These are phyloP conservation scores for Xylaria sp. DNA, from an alignment of 2,329 filamentous ascomycete genomes.

Conservation along the genomic window DNA sequence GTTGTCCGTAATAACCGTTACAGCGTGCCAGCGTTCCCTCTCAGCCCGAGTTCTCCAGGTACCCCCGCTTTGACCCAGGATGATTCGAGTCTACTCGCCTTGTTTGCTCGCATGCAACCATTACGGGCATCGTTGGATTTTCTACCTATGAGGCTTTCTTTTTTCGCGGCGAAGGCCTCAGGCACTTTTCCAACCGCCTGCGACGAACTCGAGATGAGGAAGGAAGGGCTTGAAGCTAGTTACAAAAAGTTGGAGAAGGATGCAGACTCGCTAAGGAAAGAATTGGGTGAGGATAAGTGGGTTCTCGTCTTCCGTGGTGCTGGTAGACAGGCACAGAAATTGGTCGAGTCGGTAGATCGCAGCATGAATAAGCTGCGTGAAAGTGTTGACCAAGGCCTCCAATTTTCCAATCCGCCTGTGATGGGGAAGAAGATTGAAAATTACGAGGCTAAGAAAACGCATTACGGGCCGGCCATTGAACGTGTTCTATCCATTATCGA, in stretches of 20 bases:
- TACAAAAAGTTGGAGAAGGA: slow-evolving; percentile 90
- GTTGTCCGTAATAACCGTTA: slow-evolving; percentile 67
- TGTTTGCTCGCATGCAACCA: slow-evolving; percentile 96
- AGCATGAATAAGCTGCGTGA: slow-evolving; percentile 84
- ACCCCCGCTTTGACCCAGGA: slow-evolving; percentile 69
- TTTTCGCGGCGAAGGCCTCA: slow-evolving; percentile 80
- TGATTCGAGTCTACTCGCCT: slow-evolving; percentile 83
- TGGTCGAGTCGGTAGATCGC: slow-evolving; percentile 93
- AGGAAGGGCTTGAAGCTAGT: slow-evolving; percentile 75
- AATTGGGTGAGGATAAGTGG: slow-evolving; percentile 95
- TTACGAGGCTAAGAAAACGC: slow-evolving; percentile 92
- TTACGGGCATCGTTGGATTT: slow-evolving; percentile 93
- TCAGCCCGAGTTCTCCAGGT: slow-evolving; percentile 66
- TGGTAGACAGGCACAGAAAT: slow-evolving; percentile 88
- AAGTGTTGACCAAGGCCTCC: slow-evolving; percentile 74
- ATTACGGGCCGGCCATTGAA: slow-evolving; percentile 93
- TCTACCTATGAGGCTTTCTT: slow-evolving; percentile 88
- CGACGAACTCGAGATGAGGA: slow-evolving; percentile 80
- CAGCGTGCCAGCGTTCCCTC: slow-evolving; percentile 69
- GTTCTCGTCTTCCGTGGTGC: slow-evolving; percentile 94
- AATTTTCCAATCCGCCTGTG: slow-evolving; percentile 71
- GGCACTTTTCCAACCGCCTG: slow-evolving; percentile 87
- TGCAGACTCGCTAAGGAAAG: slow-evolving; percentile 84
- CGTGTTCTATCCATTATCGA: slow-evolving; percentile 91
- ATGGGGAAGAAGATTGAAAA: slow-evolving; percentile 86